Evolutionary conservation across 768 basidiomycete species (phyloP).

Genomic region (Lactifluus volemus): DNA sequence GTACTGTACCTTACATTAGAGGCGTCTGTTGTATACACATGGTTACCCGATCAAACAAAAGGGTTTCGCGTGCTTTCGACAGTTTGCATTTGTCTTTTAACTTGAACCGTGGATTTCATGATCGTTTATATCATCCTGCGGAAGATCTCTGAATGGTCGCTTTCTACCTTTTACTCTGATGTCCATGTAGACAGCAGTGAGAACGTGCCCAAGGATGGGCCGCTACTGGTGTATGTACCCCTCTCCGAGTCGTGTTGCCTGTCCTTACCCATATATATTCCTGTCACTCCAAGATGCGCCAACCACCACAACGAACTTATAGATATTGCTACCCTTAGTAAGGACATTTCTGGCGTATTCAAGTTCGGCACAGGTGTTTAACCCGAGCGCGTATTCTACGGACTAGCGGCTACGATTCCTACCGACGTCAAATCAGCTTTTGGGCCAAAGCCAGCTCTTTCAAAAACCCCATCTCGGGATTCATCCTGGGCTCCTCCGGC

Average conservation of each 20-base stretch:
- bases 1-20: no score
- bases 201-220: conserved; percentile 77
- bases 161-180: conserved; percentile 80
- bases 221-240: conserved; percentile 78
- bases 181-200: conserved; percentile 78
- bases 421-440: conserved; percentile 72
- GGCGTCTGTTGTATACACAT: no score
- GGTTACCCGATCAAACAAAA: no score
- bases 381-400: neutral
- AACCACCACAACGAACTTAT: conserved; percentile 49
- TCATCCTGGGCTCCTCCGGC: conserved; percentile 75
- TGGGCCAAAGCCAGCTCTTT: conserved; percentile 92
- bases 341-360: conserved; percentile 10
- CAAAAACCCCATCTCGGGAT: conserved; percentile 60
- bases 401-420: conserved; percentile 72
- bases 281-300: conserved; percentile 37
- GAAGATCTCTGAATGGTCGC: conserved; percentile 58
- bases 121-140: conserved; percentile 64
- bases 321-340: conserved; percentile 42
- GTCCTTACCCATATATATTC: neutral
- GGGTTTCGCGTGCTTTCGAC: no score
- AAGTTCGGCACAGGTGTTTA: neutral
- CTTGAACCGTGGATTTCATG: conserved; percentile 25
- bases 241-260: neutral
- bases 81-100: neutral